These are phyloP conservation scores for Odontarrhena argentea DNA, from an alignment of 345 rosid genomes.

Conservation along the genomic window DNA sequence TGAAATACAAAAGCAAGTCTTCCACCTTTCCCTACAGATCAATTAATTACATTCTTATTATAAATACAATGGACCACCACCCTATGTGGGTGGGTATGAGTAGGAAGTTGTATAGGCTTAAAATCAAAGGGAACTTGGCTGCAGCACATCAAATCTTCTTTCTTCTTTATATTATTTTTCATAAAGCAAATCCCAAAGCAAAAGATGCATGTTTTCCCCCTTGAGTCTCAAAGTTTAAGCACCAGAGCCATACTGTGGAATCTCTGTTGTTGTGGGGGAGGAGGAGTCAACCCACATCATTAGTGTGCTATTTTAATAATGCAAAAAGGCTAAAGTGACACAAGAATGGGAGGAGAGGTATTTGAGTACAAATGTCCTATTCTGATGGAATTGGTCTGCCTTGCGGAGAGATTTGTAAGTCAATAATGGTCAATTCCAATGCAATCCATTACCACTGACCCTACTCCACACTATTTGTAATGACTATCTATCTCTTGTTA, in stretches of 20 bases:
- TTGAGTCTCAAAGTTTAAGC: no score
- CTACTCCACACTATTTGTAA: slow-evolving; percentile 35
- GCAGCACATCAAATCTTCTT: slow-evolving; percentile 19
- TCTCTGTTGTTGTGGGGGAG: slow-evolving; percentile 36
- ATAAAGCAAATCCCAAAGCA: slow-evolving; percentile 37
- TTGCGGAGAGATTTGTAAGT: slow-evolving; percentile 29
- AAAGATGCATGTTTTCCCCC: slow-evolving; percentile 27
- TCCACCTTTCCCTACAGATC: slow-evolving; percentile 25
- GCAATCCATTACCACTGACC: slow-evolving; percentile 38
- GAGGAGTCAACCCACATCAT: slow-evolving; percentile 44
- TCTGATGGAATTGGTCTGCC: slow-evolving; percentile 42
- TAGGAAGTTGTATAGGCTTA: slow-evolving; percentile 15
- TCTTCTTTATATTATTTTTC: slow-evolving; percentile 28
- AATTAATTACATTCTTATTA: slow-evolving; percentile 29
- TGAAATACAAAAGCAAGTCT: slow-evolving; percentile 32
- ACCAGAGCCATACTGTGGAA: slow-evolving; percentile 4
- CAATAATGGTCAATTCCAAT: slow-evolving; percentile 25
- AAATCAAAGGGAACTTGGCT: slow-evolving; percentile 18
- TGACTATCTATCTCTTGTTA: slow-evolving; percentile 18
- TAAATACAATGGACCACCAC: slow-evolving; percentile 38
- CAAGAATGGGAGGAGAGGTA: slow-evolving; percentile 27
- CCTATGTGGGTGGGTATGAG: neutral
- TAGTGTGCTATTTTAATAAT: slow-evolving; percentile 42
- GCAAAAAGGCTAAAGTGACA: slow-evolving; percentile 32
- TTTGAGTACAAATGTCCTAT: slow-evolving; percentile 38